Conservation (phyloP, 2,329 filamentous ascomycete genomes). For the Diaporthe batatas region DNA sequence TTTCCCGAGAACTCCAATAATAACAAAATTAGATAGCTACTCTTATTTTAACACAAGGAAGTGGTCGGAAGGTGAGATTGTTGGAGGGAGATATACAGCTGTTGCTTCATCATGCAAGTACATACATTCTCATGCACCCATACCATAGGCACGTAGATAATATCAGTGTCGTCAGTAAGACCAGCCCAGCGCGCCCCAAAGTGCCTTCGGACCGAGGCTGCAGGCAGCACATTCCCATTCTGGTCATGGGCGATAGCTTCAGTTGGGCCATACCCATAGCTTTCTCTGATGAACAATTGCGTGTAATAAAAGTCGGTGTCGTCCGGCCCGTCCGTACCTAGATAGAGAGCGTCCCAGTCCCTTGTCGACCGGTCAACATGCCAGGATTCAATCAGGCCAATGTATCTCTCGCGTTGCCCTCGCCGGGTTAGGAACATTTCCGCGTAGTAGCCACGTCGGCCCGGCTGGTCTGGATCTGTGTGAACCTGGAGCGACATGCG, state of each 20-base stretch:
- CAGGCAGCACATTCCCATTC: background rate
- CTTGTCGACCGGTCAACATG: background rate
- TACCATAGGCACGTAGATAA: background rate
- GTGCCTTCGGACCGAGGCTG: background rate
- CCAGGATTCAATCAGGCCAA: constrained; percentile 2
- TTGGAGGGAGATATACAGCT: background rate
- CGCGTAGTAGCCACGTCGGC: background rate
- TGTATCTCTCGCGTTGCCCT: background rate
- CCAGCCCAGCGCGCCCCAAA: background rate
- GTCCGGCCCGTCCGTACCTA: background rate
- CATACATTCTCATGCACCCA: background rate
- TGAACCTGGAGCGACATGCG: constrained; percentile 6
- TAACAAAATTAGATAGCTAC: background rate
- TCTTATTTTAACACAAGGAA: background rate
- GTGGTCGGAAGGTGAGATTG: background rate
- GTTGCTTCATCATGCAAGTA: background rate
- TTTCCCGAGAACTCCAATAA: background rate
- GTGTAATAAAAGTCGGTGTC: background rate
- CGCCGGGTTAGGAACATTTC: constrained; percentile 1
- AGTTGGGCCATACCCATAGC: background rate
- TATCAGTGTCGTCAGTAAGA: background rate
- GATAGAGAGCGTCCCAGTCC: background rate
- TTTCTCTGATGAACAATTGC: background rate
- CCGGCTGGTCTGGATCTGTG: background rate
- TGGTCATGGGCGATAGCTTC: background rate